These are phyloP conservation scores for Aspergillus heteromorphus DNA, from an alignment of 495 filamentous ascomycete genomes.

Conservation along the genomic window DNA sequence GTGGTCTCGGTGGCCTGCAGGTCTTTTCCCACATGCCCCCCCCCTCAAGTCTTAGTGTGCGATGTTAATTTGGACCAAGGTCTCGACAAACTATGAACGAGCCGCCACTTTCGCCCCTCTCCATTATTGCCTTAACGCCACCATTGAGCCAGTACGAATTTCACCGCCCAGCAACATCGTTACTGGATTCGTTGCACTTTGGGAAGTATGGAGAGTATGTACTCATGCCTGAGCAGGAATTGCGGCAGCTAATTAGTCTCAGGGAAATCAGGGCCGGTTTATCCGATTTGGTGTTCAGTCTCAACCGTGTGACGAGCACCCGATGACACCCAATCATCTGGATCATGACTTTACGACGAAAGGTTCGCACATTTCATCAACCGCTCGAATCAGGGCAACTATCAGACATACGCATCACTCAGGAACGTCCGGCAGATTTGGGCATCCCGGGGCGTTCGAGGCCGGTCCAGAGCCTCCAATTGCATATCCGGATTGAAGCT, in stretches of 20 bases:
- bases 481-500: slow-evolving; percentile 16
- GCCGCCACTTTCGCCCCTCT: slow-evolving; percentile 7
- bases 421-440: slow-evolving; percentile 13
- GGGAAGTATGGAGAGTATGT: too few relatives aligned
- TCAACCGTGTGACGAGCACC: slow-evolving; percentile 5
- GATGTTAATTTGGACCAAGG: slow-evolving; percentile 8
- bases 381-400: background rate
- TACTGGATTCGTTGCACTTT: slow-evolving; percentile 12
- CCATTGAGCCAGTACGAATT: slow-evolving; percentile 4
- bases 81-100: slow-evolving; percentile 14
- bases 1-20: slow-evolving; percentile 5
- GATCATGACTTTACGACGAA: slow-evolving; percentile 6
- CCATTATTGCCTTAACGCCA: background rate
- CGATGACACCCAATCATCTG: background rate
- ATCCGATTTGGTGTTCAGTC: slow-evolving; percentile 10
- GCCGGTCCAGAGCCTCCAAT: slow-evolving; percentile 7
- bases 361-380: slow-evolving; percentile 9
- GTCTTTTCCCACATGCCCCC: slow-evolving; percentile 8
- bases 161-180: background rate
- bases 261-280: too few relatives aligned
- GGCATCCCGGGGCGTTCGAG: slow-evolving; percentile 10
- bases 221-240: too few relatives aligned
- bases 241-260: too few relatives aligned
- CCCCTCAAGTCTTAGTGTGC: background rate
- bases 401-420: slow-evolving; percentile 17